Evolutionary conservation across 2,329 filamentous ascomycete species (phyloP), one percentile per base, ranked within the genome.

Genomic region (Ophiostoma sp.): DNA sequence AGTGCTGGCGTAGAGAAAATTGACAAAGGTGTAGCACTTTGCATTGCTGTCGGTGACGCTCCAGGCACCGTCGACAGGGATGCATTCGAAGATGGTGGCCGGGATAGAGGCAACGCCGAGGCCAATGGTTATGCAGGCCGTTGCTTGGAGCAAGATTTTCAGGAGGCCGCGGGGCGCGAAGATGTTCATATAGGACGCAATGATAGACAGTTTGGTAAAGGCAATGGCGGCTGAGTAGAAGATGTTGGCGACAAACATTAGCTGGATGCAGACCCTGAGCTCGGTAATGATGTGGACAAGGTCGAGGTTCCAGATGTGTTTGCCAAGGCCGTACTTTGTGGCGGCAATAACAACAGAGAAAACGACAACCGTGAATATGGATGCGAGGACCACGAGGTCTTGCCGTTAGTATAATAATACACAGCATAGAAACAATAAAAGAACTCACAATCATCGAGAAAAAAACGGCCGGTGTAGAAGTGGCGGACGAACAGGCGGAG

Each of bases 161-260:
- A 74, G 68, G 14, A 71, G 66, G 38, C 74, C 74, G 66, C 76
- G 75, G 7, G 76, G 77, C 12, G 64, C 27, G 68, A 76, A 75
- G 65, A 76, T 75, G 65, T 75, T 74, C 18, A 75, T 64, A 67
- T 74, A 76, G n/a, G 74, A 74, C 58, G 70, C 71, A 45, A 76
- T 64, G 64, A 76, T 74, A n/a, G 74, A 75, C n/a, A 76, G 66
- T 62, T 76, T 76, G 60, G 74, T 75, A 6, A 74, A 72, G 47
- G 72, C 71, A 6, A 73, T 73, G 60, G 73, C 72, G 5, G 71
- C 70, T 6, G 73, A 71, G 63, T 75, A 74, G 40, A 75, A 74
- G 9, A 76, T 66, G 67, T 76, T 76, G 65, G 72, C 73, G 11
- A 74, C 70, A 36, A 73, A 73, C 41, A 72, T 73, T 44, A 73